These are phyloP conservation scores for Chiua sp. DNA, from an alignment of 1,284 basidiomycete species.

Conservation along the genomic window DNA sequence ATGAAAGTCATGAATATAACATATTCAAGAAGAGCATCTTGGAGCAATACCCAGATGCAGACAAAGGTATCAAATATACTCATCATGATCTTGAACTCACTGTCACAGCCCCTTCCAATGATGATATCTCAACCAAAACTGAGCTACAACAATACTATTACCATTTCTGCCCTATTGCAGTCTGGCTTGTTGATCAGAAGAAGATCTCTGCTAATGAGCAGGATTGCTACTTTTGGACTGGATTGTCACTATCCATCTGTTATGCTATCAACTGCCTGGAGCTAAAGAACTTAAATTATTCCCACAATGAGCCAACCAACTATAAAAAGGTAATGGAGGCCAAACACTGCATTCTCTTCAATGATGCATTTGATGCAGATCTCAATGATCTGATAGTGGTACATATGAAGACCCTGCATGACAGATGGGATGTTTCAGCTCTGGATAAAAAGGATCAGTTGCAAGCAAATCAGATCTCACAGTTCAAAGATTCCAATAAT, in stretches of 20 bases:
- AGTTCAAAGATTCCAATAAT: not conserved
- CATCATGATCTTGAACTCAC: not conserved
- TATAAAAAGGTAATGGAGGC: not conserved
- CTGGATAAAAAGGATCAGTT: not conserved
- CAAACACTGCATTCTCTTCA: not conserved
- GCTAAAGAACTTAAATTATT: not conserved
- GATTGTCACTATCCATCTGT: not conserved
- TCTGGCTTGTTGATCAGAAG: slow-evolving; percentile 14
- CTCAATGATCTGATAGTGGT: not conserved
- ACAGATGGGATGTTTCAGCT: not conserved
- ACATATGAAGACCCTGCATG: not conserved
- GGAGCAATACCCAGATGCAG: not conserved
- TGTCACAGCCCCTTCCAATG: not conserved
- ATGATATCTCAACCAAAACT: slow-evolving; percentile 7
- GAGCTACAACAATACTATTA: slow-evolving; percentile 9
- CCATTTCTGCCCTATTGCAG: slow-evolving; percentile 1
- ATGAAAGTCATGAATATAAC: not conserved
- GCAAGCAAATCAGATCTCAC: not conserved
- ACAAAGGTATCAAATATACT: slow-evolving; percentile 5
- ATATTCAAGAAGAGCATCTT: slow-evolving; percentile 6
- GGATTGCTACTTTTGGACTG: not conserved
- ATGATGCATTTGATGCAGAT: not conserved
- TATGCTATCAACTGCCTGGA: not conserved
- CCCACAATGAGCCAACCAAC: not conserved
- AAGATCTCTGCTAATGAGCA: slow-evolving; percentile 7